A percentile compares a stretch with the other conserved stretches of the same genome.
Evolutionary conservation across 2,329 filamentous ascomycete species (phyloP).

Genomic region (Monilinia aucupariae): DNA sequence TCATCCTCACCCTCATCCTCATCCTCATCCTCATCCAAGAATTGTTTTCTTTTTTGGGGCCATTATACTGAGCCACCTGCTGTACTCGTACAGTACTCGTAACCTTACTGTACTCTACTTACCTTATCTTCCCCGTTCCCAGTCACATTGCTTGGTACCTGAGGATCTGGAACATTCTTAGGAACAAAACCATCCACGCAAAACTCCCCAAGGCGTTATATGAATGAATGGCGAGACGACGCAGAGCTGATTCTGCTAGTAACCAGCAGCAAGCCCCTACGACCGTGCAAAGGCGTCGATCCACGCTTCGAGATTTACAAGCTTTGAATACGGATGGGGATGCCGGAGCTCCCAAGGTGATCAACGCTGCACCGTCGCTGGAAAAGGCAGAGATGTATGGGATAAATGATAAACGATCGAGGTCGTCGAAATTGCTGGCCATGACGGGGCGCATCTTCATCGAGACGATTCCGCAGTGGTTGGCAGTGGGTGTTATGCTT

Average conservation of each 20-base stretch:
- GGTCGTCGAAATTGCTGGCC: conserved; percentile 46
- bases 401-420: conserved; percentile 47
- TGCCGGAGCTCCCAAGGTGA: conserved; percentile 44
- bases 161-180: background rate
- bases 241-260: conserved; percentile 14
- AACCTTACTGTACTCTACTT: no score
- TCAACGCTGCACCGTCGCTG: conserved; percentile 49
- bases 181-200: background rate
- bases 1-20: no score
- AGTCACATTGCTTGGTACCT: background rate
- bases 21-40: background rate
- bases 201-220: background rate
- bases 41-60: background rate
- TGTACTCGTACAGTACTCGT: no score
- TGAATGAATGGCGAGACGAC: conserved; percentile 16
- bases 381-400: conserved; percentile 52
- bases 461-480: conserved; percentile 56
- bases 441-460: conserved; percentile 49
- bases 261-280: conserved; percentile 8
- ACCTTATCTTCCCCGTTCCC: background rate
- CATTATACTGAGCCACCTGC: background rate
- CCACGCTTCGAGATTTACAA: conserved; percentile 41
- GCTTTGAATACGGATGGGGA: conserved; percentile 39
- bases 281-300: conserved; percentile 42
- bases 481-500: conserved; percentile 63